Conservation (phyloP, 331 rosid genomes). For the Arachis monticola region DNA sequence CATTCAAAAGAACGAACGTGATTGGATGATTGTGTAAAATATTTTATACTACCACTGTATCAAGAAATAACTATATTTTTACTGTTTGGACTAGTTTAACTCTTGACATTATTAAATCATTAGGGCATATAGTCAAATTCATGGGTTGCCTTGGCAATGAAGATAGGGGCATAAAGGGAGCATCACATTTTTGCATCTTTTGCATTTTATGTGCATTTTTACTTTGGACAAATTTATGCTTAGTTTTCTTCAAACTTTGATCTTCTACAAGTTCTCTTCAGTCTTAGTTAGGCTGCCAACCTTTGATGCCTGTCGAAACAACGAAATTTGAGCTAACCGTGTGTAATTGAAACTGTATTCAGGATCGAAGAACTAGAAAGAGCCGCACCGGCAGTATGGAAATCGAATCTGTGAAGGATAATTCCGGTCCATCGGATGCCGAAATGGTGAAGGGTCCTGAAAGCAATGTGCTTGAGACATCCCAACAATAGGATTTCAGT, state of each 20-base stretch:
- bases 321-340: not conserved
- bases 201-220: not conserved
- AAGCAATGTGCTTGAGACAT: conserved; percentile 47
- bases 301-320: not conserved
- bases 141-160: too few species aligned
- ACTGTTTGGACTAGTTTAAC: too few species aligned
- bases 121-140: too few species aligned
- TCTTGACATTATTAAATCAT: too few species aligned
- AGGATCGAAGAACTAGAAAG: conserved; percentile 88
- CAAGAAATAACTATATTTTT: too few species aligned
- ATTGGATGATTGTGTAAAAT: too few species aligned
- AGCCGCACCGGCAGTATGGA: conserved; percentile 78
- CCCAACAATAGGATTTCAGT: conserved; percentile 49
- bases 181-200: conserved; percentile 6
- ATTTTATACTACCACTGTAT: too few species aligned
- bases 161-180: too few species aligned
- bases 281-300: not conserved
- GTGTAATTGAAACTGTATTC: conserved; percentile 31
- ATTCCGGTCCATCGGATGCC: conserved; percentile 50
- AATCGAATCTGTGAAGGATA: conserved; percentile 69
- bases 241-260: not conserved
- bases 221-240: not conserved
- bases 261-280: not conserved
- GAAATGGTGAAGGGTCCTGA: conserved; percentile 54
- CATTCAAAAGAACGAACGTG: too few species aligned